Evolutionary conservation across 1,139 yeast species (phyloP), one percentile per base, ranked within the genome.

Genomic region (Saccharomyces hybrid): DNA sequence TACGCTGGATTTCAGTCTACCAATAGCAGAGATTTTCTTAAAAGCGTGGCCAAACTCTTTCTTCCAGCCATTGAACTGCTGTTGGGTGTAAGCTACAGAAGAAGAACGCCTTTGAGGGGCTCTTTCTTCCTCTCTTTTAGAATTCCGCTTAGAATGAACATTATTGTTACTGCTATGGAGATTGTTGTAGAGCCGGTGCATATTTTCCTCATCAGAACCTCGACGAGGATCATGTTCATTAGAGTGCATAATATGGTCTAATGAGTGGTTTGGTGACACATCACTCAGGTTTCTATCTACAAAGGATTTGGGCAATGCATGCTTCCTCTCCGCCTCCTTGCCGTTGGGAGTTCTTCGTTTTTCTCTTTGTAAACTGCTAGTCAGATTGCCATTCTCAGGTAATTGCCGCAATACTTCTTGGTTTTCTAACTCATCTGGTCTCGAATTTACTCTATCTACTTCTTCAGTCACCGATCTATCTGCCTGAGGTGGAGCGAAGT

Each of bases 41-140:
- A 66, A 62, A 13, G 69, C 67, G 41, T 62, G 59, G 28, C 64
- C 63, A 41, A 66, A 61, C 56, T 66, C 70, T 55, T 61, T 65
- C 31, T 62, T 62, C 70, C 70, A 65, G 16, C 61, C 61, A 48
- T 59, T 61, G 29, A 64, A 57, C 47, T 55, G 48, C 25, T 38
- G 44, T 9, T 38, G 44, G 23, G 44, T 38, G 26, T 38, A 20
- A 20, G 26, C 26, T 34, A 55, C 46, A 49, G 56, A 28, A 55
- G 58, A 46, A 49, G 52, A 9, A 25, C 29, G 11, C 46, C 29
- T 2, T 54, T 51, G 47, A 55, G 54, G 42, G 61, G 57, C 48
- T 32, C 54, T 49, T 57, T 25, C 13, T 13, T 38, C 44, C 44
- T 38, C 44, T 5, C 44, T 38, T 31, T 38, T 46, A 20, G 25